Conservation (phyloP, 768 basidiomycete species). For the Suillus subaureus region DNA sequence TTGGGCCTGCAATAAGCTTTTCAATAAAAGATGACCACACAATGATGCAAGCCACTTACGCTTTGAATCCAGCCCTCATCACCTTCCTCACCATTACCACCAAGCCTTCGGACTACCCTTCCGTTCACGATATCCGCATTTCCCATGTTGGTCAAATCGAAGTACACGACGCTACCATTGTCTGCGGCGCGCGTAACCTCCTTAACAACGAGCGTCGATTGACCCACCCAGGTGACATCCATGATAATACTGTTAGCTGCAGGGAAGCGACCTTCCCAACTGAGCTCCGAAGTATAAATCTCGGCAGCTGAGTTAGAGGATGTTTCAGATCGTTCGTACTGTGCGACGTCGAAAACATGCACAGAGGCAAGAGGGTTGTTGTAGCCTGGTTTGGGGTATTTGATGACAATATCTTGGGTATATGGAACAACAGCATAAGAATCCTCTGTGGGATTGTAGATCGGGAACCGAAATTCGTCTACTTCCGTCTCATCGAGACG, state of each 20-base stretch:
- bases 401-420: constrained; percentile 60
- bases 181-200: constrained; percentile 86
- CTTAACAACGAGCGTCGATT: constrained; percentile 73
- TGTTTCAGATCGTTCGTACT: constrained; percentile 42
- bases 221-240: constrained; percentile 89
- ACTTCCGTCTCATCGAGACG: constrained; percentile 88
- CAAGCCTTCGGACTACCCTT: constrained; percentile 72
- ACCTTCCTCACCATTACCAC: constrained; percentile 80
- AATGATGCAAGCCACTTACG: constrained; percentile 45
- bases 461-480: constrained; percentile 82
- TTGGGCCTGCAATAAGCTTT: constrained; percentile 50
- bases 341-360: constrained; percentile 77
- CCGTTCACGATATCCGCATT: constrained; percentile 40
- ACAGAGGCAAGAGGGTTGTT: constrained; percentile 84
- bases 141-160: constrained; percentile 49
- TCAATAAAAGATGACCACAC: not conserved
- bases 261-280: constrained; percentile 65
- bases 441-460: constrained; percentile 87
- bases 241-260: constrained; percentile 68
- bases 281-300: constrained; percentile 55
- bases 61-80: constrained; percentile 95
- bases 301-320: constrained; percentile 33
- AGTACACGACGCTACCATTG: constrained; percentile 77
- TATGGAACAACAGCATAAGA: constrained; percentile 77
- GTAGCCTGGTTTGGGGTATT: constrained; percentile 90